Evolutionary conservation across 306 rosid species (phyloP), one percentile per base, ranked within the genome.

Genomic region (Dalbergia oliveri): DNA sequence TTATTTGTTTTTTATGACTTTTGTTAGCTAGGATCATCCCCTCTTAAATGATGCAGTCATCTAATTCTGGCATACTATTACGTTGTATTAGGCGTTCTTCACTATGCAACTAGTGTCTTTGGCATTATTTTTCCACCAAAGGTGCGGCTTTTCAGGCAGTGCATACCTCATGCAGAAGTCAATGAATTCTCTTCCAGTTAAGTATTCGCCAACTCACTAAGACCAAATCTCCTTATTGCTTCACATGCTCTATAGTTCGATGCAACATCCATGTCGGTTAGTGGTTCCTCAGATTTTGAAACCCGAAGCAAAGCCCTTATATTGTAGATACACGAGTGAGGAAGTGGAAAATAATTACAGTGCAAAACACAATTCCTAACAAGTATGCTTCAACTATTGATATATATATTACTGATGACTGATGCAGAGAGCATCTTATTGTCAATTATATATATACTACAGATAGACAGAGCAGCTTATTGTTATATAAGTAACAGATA

Each of bases 391-490:
- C 61, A 16, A 13, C 23, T 54, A 54, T n/a, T n/a, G 11, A 54
- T 51, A 50, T 6, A 37, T 37, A 37, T 37, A 37, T 37, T 49
- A 11, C 19, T 9, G 9, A 58, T 19, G 10, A 64, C 23, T 8
- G 23, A 64, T 35, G 14, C 19, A 35, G 14, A 50, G 47, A 35
- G 49, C 69, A 64, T 14, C 49, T 35, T 64, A 64, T 37, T 60
- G 39, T 60, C 11, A 50, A 11, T 10, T 44, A 19, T 26, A 26
- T 11, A 59, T 31, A 26, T 11, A 59, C 13, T 47, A 49, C 8
- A 63, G 37, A 23, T 63, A 66, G 37, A 14, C 0, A 7, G 31
- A 57, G 34, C 56, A 78, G 44, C 14, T 69, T 78, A 67, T 57
- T 45, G 5, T 31, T 13, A 31, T 44, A 37, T 37, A 43, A 23